Evolutionary conservation across 768 basidiomycete species (phyloP), one percentile per base, ranked within the genome.

Genomic region (Daedalea quercina): DNA sequence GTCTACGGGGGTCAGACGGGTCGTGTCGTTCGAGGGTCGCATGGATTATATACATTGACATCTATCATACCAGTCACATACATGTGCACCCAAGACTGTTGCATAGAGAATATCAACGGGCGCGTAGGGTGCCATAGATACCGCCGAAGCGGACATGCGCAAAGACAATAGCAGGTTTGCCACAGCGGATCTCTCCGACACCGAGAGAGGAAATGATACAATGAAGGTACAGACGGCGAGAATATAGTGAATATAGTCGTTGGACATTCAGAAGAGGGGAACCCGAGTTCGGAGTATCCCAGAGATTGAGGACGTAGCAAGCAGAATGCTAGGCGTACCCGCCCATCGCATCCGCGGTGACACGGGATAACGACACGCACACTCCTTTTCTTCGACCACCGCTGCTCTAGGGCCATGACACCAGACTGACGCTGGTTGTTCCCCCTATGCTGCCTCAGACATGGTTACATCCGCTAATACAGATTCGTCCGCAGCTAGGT

Each of bases 381-480:
- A 17, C 37, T 19, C 37, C 37, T 40, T 40, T 40, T 19, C 37
- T 40, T 19, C 19, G 37, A 19, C 37, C 37, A 15, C 28, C 28
- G 28, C 28, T 31, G 28, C 28, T 31, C 28, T 31, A 31, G 28
- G 28, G 28, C 11, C 4, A 11, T 4, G 28, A 31, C n/a, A n/a
- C n/a, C n/a, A n/a, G n/a, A n/a, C n/a, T n/a, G n/a, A n/a, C n/a
- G n/a, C n/a, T n/a, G n/a, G n/a, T n/a, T n/a, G n/a, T n/a, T 57
- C 9, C 15, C 15, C 37, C 37, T 40, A 40, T 40, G 57, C 57
- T 2, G 56, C 58, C 50, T 67, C 66, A 17, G 63, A 59, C 66
- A 67, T 67, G 12, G 62, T 61, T 48, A 64, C 61, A 46, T 66
- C 65, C 23, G 59, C 57, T 45, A 62, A 54, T 23, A 58, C 45